Base-by-base conservation (phyloP, 1,284 basidiomycete species). In the Ceratobasidium sp. region DNA sequence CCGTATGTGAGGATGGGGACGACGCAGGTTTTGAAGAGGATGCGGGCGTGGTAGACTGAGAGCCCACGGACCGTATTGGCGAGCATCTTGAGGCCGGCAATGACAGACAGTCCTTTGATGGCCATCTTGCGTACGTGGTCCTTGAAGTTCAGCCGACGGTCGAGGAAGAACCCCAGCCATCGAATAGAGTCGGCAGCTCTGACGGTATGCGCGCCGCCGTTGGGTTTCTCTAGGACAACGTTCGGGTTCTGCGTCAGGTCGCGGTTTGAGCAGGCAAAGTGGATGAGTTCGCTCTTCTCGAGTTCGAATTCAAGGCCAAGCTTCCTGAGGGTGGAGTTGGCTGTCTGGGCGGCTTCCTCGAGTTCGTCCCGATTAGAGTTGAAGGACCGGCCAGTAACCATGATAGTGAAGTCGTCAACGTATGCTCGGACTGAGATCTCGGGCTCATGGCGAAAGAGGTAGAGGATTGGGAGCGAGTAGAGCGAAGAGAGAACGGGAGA, bases 111-210 rank as follows among this genome's bases (percentile, higher is more conserved):
- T 7, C 25, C 70, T 53, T 69, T 71, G 7, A 40, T 49, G 3
- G 55, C 50, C 50, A 54, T 53, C 13, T 49, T 52, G 8, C 12
- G 6, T 2, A 54, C 45, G 31, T 71, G 69, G 22, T 55, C 54
- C 12, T 29, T 62, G 69, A 71, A 71, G 34, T 55, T 25, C 12
- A 71, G 70, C 10, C 55, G 56, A 15, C 54, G 38, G 69, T 71
- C 70, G 10, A 69, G 49, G 29, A 34, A 32, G 47, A 69, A 50
- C 12, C 70, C 70, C 1, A 71, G 70, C 70, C 70, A 71, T 6
- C 57, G 57, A 32, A 60, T 34, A n/a, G 45, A 49, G 8, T 12
- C 2, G 13, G n/a, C 3, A 5, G 43, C 58, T 1, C 13, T 32
- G 31, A 62, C 13, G 7, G 25, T 22, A 25, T 62, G 58, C 5